These are phyloP conservation scores for Boletus fagicola DNA, from an alignment of 768 basidiomycete genomes.

Conservation along the genomic window DNA sequence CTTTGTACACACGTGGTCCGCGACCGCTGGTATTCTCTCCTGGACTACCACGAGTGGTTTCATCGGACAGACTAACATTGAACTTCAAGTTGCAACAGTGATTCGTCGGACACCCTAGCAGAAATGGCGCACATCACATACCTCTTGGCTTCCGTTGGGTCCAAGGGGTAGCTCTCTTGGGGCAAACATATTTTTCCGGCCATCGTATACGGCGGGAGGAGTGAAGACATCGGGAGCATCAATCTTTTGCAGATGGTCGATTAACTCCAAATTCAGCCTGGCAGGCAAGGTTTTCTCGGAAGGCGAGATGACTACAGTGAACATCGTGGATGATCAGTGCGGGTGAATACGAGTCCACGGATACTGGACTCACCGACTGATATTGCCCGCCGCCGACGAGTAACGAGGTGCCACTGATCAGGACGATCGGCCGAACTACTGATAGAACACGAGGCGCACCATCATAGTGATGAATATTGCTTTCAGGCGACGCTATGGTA, in stretches of 20 bases:
- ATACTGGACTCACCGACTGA: conserved; percentile 22
- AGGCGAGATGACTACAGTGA: conserved; percentile 53
- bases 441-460: conserved; percentile 48
- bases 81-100: conserved; percentile 44
- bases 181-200: conserved; percentile 74
- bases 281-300: conserved; percentile 69
- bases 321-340: conserved; percentile 15
- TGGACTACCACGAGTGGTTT: conserved; percentile 32
- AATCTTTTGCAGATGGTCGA: conserved; percentile 56
- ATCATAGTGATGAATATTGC: conserved; percentile 75
- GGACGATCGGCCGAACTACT: conserved; percentile 8
- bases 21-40: conserved; percentile 34
- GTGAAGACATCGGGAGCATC: conserved; percentile 67
- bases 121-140: conserved; percentile 22
- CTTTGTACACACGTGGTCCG: conserved; percentile 65
- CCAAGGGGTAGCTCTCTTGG: conserved; percentile 60
- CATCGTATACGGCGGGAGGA: conserved; percentile 74
- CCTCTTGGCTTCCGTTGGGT: conserved; percentile 50
- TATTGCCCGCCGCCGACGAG: not conserved
- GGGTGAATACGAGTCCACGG: not conserved
- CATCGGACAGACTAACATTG: conserved; percentile 51
- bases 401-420: conserved; percentile 18
- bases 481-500: conserved; percentile 54
- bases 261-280: conserved; percentile 67
- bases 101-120: not conserved